A percentile compares a stretch with the other conserved stretches of the same genome.
Conservation (phyloP, 2,329 filamentous ascomycete genomes). For the Beauveria sp. region DNA sequence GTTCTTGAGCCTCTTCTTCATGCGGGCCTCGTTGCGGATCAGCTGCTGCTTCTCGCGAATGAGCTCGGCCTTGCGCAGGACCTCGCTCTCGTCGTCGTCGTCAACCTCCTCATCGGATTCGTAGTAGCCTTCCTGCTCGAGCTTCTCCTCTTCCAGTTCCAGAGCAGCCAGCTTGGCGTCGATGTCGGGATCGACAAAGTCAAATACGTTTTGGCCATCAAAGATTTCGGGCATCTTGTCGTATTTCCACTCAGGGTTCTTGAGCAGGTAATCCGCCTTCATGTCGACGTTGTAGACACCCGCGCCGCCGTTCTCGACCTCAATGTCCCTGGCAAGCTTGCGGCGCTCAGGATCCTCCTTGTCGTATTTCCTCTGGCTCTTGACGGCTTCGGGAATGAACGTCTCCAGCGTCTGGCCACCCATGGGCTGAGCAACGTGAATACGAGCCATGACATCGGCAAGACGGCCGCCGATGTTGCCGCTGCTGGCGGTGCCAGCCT, state of each 20-base stretch:
- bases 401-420: constrained; percentile 70
- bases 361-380: constrained; percentile 80
- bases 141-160: constrained; percentile 90
- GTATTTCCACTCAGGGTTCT: constrained; percentile 88
- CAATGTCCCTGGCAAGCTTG: constrained; percentile 74
- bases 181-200: constrained; percentile 95
- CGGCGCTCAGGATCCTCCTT: constrained; percentile 79
- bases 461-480: constrained; percentile 74
- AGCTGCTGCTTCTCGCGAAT: constrained; percentile 92
- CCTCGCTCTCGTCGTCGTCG: constrained; percentile 81
- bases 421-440: constrained; percentile 93
- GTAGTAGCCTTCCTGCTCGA: constrained; percentile 90
- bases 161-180: constrained; percentile 84
- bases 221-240: constrained; percentile 92
- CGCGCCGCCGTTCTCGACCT: constrained; percentile 87
- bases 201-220: constrained; percentile 94
- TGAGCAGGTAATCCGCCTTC: constrained; percentile 79
- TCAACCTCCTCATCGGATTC: constrained; percentile 76
- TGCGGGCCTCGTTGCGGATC: constrained; percentile 88
- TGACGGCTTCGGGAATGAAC: constrained; percentile 80
- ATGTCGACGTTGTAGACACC: constrained; percentile 95
- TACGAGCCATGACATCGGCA: constrained; percentile 84
- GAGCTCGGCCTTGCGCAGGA: constrained; percentile 83
- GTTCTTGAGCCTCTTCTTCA: constrained; percentile 97
- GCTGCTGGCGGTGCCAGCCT: constrained; percentile 73